phyloP scores from a whole-genome alignment of 176 grass and related monocot genomes.

The Puccinellia tenuiflora region DNA sequence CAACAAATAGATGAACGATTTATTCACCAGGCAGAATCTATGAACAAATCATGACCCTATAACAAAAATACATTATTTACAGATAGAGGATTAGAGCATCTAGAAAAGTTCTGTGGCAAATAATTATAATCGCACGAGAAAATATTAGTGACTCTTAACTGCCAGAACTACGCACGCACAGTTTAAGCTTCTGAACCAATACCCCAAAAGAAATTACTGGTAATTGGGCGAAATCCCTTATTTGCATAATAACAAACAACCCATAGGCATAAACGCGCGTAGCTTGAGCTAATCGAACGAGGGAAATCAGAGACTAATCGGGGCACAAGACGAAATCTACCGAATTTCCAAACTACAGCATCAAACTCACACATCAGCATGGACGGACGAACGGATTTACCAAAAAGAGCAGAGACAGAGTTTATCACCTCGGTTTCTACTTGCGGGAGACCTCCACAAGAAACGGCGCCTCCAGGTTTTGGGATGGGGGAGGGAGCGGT shows the following conservation, averaged over 20 bases:
- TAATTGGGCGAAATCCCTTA: background rate
- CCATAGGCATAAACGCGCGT: background rate
- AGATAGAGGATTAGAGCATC: background rate
- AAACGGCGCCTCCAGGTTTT: background rate
- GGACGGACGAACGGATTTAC: background rate
- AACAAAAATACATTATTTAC: background rate
- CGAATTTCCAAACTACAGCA: background rate
- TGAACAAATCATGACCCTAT: background rate
- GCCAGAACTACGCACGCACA: background rate
- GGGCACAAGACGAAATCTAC: background rate
- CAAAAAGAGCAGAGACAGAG: background rate
- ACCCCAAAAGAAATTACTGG: background rate
- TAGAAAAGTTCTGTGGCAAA: background rate
- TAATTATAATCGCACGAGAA: background rate
- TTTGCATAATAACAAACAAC: constrained; percentile 25
- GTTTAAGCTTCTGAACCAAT: background rate
- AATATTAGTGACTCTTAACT: background rate
- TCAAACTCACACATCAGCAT: background rate
- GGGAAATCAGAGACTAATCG: background rate
- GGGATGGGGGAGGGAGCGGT: background rate
- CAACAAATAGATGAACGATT: background rate
- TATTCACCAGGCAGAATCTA: background rate
- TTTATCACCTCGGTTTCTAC: background rate
- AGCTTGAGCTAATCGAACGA: background rate
- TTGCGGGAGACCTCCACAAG: background rate